Evolutionary conservation across 306 rosid species (phyloP).

Genomic region (Inga oerstediana): DNA sequence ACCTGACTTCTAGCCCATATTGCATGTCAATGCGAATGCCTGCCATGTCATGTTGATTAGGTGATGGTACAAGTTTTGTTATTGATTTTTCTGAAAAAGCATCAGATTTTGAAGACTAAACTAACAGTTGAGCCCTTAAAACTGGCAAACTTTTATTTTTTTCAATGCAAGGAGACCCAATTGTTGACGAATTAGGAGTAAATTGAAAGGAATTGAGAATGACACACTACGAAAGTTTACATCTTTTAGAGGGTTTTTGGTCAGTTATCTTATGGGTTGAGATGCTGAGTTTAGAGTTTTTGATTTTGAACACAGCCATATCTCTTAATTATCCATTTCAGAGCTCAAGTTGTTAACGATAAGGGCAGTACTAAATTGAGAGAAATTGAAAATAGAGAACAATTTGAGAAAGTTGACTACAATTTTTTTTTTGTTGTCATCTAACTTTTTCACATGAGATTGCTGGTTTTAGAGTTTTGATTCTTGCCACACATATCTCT

Average conservation of each 20-base stretch:
- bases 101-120: not conserved
- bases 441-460: not conserved
- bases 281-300: not conserved
- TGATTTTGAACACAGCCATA: not conserved
- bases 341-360: not conserved
- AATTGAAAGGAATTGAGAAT: not conserved
- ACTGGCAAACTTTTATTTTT: not conserved
- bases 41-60: not conserved
- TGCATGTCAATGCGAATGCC: not conserved
- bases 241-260: not conserved
- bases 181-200: not conserved
- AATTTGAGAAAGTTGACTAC: not conserved
- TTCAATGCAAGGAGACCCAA: not conserved
- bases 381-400: not conserved
- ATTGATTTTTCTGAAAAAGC: not conserved
- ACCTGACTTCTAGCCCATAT: not conserved
- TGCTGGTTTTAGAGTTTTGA: not conserved
- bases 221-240: not conserved
- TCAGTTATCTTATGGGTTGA: not conserved
- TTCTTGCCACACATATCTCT: not conserved
- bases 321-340: not conserved
- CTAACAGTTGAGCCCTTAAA: not conserved
- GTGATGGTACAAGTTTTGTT: not conserved
- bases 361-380: not conserved
- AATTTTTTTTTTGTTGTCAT: not conserved